Conservation (phyloP, 768 basidiomycete species). For the Mycena haematopus region DNA sequence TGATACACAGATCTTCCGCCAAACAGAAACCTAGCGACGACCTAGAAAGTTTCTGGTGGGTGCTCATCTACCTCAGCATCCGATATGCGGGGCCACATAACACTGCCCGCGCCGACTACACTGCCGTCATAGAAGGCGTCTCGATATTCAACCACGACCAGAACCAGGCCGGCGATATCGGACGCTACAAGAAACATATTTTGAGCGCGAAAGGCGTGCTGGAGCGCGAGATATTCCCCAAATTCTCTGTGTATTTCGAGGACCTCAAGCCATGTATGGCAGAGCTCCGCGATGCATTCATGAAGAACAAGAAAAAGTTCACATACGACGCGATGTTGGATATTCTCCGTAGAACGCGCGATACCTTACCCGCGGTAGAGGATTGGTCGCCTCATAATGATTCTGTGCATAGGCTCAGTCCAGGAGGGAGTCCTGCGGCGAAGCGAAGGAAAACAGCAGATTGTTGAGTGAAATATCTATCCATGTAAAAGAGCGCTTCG, state of each 20-base stretch:
- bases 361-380: conserved; percentile 5
- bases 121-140: neutral
- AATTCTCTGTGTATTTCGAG: conserved; percentile 8
- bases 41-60: conserved; percentile 15
- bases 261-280: conserved; percentile 12
- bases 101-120: conserved; percentile 7
- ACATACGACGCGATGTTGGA: conserved; percentile 16
- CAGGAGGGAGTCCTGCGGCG: neutral
- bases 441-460: neutral
- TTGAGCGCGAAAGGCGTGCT: neutral
- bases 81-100: conserved; percentile 19
- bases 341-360: conserved; percentile 15
- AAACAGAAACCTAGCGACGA: conserved; percentile 16
- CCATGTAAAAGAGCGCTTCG: too few relatives aligned
- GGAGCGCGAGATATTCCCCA: conserved; percentile 7
- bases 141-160: conserved; percentile 1
- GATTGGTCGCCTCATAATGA: conserved; percentile 1
- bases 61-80: conserved; percentile 17
- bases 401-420: neutral
- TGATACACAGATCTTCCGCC: conserved; percentile 10
- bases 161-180: neutral
- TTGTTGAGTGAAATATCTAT: too few relatives aligned
- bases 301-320: conserved; percentile 12
- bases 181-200: conserved; percentile 8
- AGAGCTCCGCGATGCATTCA: conserved; percentile 15